Conservation (phyloP, 2,329 filamentous ascomycete genomes). For the Alternaria triticimaculans region DNA sequence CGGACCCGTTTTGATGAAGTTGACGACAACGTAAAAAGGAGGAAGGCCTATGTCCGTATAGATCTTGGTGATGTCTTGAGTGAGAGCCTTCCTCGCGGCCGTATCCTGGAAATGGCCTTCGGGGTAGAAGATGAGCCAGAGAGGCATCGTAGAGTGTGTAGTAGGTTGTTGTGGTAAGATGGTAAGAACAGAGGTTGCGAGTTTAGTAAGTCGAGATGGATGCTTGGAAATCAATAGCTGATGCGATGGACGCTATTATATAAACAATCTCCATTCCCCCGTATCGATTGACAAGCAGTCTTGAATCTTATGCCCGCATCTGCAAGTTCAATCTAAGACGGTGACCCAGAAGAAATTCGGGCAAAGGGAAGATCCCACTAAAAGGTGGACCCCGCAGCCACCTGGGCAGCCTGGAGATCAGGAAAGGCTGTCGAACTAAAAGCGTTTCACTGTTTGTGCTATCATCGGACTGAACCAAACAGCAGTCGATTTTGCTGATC, state of each 20-base stretch:
- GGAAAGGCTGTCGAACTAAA: neutral
- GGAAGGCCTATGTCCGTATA: conserved; percentile 49
- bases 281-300: neutral
- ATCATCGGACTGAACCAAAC: no score
- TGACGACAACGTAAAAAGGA: conserved; percentile 51
- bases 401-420: no score
- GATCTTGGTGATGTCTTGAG: conserved; percentile 48
- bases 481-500: neutral
- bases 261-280: neutral
- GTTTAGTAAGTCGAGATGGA: neutral
- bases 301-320: no score
- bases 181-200: neutral
- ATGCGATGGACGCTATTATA: neutral
- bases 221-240: neutral
- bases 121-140: conserved; percentile 52
- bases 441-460: neutral
- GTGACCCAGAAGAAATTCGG: no score
- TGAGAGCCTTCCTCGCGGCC: conserved; percentile 39
- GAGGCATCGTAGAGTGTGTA: conserved; percentile 45
- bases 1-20: conserved; percentile 42
- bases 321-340: no score
- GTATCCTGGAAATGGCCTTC: conserved; percentile 40
- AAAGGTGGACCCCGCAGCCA: no score
- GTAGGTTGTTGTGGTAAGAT: neutral
- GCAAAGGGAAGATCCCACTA: no score